Evolutionary conservation across 805 yeast genomes (phyloP), one percentile per base, ranked within the genome.

Genomic region (Zygoascus flipseniorum): DNA sequence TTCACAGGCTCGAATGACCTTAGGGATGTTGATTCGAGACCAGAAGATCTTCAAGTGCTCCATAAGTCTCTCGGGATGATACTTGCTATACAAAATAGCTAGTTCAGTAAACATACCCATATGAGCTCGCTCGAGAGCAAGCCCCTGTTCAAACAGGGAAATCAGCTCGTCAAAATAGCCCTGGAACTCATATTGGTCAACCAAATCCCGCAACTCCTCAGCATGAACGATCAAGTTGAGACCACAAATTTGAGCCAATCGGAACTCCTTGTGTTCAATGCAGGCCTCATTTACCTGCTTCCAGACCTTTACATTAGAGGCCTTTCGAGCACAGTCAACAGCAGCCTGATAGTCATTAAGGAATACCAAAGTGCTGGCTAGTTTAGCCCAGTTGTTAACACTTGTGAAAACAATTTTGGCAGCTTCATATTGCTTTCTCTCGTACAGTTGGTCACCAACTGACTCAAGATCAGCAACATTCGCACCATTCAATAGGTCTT

Each of bases 101-200:
- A 93, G 78, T 72, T 90, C 97, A 10, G 99, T 93, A 70, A 93
- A 93, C 97, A 93, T 92, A 62, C 98, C 99, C 99, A 93, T 93
- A 69, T 93, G 99, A 41, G 99, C 99, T 70, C 99, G 86, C 76
- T 93, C 99, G 62, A 93, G 78, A 43, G 96, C 95, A 56, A 93
- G 78, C 60, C 98, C 98, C 63, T 89, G 92, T 72, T 93, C 99
- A 64, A 93, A 89, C 64, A 93, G 79, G 16, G 97, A 81, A 58
- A 92, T 87, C 60, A 93, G 77, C 75, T 93, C 96, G 60, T 83
- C 86, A 73, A 90, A 90, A 72, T 89, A 88, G 45, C 99, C 99
- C 60, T 85, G 81, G 67, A 79, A 76, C 73, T 93, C 97, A 69
- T 93, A 93, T 60, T 85, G 86, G 58, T 75, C 76, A 46, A 92